Evolutionary conservation across 2,329 filamentous ascomycete genomes (phyloP).

Genomic region (Aspergillus sp.): DNA sequence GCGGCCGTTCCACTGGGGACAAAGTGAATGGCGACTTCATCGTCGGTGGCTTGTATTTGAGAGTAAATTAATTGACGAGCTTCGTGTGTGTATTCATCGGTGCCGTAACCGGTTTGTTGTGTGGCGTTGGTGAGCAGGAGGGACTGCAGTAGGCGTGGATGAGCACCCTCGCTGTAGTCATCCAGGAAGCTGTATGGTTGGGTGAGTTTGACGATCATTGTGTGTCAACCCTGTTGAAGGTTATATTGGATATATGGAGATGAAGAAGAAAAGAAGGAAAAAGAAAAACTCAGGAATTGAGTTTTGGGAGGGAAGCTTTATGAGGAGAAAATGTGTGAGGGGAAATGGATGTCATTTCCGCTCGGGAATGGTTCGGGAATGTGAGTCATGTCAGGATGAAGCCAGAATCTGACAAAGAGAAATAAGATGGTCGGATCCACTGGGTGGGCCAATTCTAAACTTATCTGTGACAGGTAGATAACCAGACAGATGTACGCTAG

Average conservation of each 20-base stretch:
- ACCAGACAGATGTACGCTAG: no score
- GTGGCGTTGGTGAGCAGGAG: slow-evolving; percentile 48
- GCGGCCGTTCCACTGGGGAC: slow-evolving; percentile 56
- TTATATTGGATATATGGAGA: background rate
- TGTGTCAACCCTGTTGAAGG: background rate
- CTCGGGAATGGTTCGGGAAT: background rate
- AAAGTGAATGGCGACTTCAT: slow-evolving; percentile 52
- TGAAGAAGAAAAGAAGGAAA: background rate
- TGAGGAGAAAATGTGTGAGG: background rate
- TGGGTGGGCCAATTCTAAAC: background rate
- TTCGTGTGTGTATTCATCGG: slow-evolving; percentile 47
- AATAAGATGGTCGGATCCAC: background rate
- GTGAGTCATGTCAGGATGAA: background rate
- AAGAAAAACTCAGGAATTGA: background rate
- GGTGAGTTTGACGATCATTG: slow-evolving; percentile 15
- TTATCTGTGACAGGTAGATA: background rate
- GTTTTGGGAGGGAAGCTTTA: background rate
- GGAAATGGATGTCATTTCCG: background rate
- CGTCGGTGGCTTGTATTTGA: slow-evolving; percentile 30
- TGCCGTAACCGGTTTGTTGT: slow-evolving; percentile 53
- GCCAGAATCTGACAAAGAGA: no score
- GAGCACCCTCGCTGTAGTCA: slow-evolving; percentile 56
- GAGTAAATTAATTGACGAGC: slow-evolving; percentile 47
- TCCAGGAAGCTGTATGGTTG: slow-evolving; percentile 51
- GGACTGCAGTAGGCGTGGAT: slow-evolving; percentile 52